Evolutionary conservation across 2,329 filamentous ascomycete genomes (phyloP).

Genomic region (Trichophyton rubrum): DNA sequence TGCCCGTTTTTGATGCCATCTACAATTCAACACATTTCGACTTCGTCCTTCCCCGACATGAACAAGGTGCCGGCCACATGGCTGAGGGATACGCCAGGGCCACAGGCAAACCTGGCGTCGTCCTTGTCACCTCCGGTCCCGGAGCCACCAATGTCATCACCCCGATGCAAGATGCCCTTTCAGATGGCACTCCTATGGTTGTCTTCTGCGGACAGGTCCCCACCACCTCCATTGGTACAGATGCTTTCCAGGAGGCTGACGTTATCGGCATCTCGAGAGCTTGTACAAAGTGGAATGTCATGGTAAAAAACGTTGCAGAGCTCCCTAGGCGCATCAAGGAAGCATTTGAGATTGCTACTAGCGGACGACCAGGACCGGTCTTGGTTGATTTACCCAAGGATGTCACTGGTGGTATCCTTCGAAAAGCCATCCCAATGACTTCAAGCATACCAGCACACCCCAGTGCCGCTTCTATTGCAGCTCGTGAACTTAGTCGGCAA

Average conservation of each 20-base stretch:
- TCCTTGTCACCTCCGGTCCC: conserved; percentile 90
- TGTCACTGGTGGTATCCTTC: conserved; percentile 73
- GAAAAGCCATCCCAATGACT: conserved; percentile 69
- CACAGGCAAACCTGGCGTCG: conserved; percentile 85
- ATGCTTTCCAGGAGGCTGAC: conserved; percentile 95
- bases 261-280: conserved; percentile 84
- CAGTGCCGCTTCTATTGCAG: conserved; percentile 73
- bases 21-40: conserved; percentile 97
- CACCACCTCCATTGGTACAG: conserved; percentile 80
- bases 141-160: conserved; percentile 95
- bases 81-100: conserved; percentile 92
- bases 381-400: conserved; percentile 95
- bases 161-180: conserved; percentile 89
- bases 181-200: conserved; percentile 89
- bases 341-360: conserved; percentile 95
- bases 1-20: conserved; percentile 96
- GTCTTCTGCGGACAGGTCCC: conserved; percentile 92
- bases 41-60: conserved; percentile 88
- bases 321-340: conserved; percentile 90
- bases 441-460: conserved; percentile 63
- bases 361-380: conserved; percentile 83
- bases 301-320: conserved; percentile 93
- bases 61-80: conserved; percentile 98
- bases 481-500: conserved; percentile 57
- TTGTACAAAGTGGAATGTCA: conserved; percentile 98